Conservation (phyloP, 2,329 filamentous ascomycete species). For the Hysterium pulicare region DNA sequence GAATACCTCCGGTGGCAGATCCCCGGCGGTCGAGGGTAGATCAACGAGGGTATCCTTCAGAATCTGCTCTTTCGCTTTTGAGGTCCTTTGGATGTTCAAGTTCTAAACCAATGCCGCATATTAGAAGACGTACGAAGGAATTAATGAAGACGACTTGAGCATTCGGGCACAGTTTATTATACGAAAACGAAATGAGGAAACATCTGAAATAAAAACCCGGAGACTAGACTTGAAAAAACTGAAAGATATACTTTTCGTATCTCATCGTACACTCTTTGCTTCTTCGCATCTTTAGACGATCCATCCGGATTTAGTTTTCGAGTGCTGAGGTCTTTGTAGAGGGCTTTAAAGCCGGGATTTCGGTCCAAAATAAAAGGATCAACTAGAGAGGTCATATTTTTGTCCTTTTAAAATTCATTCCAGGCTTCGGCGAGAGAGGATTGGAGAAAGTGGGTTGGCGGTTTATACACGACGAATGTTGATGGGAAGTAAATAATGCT, state of each 20-base stretch:
- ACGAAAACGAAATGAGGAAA: background rate
- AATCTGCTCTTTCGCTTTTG: conserved; percentile 29
- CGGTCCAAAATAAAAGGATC: conserved; percentile 33
- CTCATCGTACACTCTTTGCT: conserved; percentile 40
- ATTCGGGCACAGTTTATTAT: no score
- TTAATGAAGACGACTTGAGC: no score
- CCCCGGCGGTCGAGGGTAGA: conserved; percentile 31
- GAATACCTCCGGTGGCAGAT: conserved; percentile 39
- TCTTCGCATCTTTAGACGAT: conserved; percentile 42
- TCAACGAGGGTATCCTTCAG: conserved; percentile 32
- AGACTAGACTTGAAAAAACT: no score
- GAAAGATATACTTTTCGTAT: conserved; percentile 33
- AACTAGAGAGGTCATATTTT: conserved; percentile 42
- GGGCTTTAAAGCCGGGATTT: conserved; percentile 44
- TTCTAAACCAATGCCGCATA: conserved; percentile 24
- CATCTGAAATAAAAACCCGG: background rate
- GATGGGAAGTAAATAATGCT: no score
- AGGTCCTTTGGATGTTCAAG: conserved; percentile 32
- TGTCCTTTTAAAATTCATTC: background rate
- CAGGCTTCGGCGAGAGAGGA: no score
- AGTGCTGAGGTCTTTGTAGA: conserved; percentile 44
- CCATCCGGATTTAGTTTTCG: conserved; percentile 44
- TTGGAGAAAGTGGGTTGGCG: no score
- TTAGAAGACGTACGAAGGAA: no score
- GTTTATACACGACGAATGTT: no score